Evolutionary conservation across 2,329 filamentous ascomycete species (phyloP), one percentile per base, ranked within the genome.

Genomic region (Didymella sp.): DNA sequence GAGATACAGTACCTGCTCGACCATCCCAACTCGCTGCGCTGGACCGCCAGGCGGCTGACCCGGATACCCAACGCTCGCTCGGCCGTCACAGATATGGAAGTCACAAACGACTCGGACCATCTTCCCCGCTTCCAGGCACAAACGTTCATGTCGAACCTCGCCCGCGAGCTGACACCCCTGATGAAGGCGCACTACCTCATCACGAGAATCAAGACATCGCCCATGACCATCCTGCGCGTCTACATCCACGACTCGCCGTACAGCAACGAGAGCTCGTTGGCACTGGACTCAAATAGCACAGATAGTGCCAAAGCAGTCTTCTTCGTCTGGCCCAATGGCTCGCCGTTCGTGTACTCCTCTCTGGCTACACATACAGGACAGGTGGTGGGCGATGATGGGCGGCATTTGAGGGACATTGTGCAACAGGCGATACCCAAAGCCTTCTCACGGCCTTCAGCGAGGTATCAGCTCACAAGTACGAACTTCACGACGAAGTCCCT

Each of bases 101-200:
- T 73, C 50, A 75, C 68, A 4, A 72, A 75, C 56, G 73, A 76
- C 61, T 73, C 71, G 11, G 68, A 76, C 41, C 73, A 73, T 43
- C 71, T 84, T 19, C 91, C 91, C 11, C 87, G 89, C 15, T 91
- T 95, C 68, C 90, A 96, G 68, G 89, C 91, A 1, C 86, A 89
- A 4, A 90, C 89, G 0, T 96, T 96, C 73, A 80, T 96, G 33
- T 85, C 86, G 62, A 89, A 88, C 63, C 84, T 96, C 2, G 89
- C 93, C 64, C 81, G 82, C 37, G 88, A 93, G 69, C 84, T 92
- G 17, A 81, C 91, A 1, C 90, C 91, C 1, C 84, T 95, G 56
- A 85, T 93, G 65, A 96, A 95, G 74, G 89, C 90, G 5, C 90
- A 96, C 75, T 95, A 91, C 74, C 88, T 91, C 66, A 85, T 95